phyloP scores from a whole-genome alignment of 2,329 filamentous ascomycete genomes.

The Aaosphaeria arxii region DNA sequence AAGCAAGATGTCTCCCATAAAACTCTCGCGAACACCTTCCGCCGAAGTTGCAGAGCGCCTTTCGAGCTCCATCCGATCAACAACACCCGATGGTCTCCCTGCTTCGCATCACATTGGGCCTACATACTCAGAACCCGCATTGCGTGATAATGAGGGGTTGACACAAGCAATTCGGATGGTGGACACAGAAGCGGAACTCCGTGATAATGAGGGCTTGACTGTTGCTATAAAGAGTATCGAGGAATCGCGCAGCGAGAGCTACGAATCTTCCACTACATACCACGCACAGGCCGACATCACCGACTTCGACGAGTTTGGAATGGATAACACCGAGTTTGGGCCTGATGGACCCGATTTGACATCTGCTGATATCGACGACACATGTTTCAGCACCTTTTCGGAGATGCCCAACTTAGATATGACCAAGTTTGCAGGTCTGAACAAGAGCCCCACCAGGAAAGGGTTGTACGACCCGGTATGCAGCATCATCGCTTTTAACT shows the following conservation, averaged over 20 bases:
- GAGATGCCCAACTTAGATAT: constrained; percentile 73
- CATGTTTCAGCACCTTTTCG: constrained; percentile 83
- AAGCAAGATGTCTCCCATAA: constrained; percentile 27
- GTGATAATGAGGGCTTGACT: constrained; percentile 39
- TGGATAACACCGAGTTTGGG: constrained; percentile 26
- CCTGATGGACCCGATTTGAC: constrained; percentile 26
- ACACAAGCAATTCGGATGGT: constrained; percentile 35
- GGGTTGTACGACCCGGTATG: constrained; percentile 21
- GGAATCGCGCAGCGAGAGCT: constrained; percentile 18
- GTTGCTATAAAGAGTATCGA: constrained; percentile 35
- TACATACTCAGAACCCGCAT: constrained; percentile 1
- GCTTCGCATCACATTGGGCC: constrained; percentile 16
- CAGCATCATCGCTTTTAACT: background rate
- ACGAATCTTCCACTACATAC: constrained; percentile 19
- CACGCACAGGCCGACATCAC: constrained; percentile 16
- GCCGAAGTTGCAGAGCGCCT: constrained; percentile 12
- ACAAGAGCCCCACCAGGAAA: constrained; percentile 52
- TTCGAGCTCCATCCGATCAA: constrained; percentile 8
- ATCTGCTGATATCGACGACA: constrained; percentile 57
- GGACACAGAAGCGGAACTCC: constrained; percentile 20
- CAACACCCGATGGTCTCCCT: constrained; percentile 9
- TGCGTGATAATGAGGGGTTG: constrained; percentile 39
- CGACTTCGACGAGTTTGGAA: constrained; percentile 20
- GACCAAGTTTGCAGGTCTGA: constrained; percentile 75
- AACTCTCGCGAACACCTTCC: constrained; percentile 21